Evolutionary conservation across 352 stramenopile species (phyloP).

Genomic region (Phytophthora sojae): DNA sequence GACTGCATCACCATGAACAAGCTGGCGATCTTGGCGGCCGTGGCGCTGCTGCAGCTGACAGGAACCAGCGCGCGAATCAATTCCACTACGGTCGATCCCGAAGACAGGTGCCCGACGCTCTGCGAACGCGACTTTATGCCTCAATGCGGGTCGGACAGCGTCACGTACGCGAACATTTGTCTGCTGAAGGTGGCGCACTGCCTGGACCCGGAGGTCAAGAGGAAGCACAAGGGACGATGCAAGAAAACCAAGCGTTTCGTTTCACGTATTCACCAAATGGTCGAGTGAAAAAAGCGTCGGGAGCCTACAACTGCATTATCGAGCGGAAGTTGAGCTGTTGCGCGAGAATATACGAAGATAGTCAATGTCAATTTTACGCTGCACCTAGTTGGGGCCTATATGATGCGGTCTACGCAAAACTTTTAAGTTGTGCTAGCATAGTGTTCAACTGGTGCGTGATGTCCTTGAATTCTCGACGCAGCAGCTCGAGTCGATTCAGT

Average conservation of each 20-base stretch:
- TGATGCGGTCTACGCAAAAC: too few species aligned
- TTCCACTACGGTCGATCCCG: conserved; percentile 2
- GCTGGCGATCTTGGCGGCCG: conserved; percentile 9
- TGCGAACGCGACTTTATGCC: conserved; percentile 26
- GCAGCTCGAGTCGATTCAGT: too few species aligned
- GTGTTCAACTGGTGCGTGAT: too few species aligned
- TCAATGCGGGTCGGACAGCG: conserved; percentile 36
- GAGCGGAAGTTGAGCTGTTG: not conserved
- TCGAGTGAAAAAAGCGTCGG: not conserved
- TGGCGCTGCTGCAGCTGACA: conserved; percentile 19
- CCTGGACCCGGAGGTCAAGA: conserved; percentile 4
- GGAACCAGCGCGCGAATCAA: conserved; percentile 1
- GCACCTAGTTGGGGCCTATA: too few species aligned
- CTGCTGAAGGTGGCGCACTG: conserved; percentile 9
- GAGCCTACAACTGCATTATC: not conserved
- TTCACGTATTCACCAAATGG: not conserved
- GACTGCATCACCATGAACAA: conserved; percentile 20
- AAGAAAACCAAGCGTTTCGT: not conserved
- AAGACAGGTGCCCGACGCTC: conserved; percentile 14
- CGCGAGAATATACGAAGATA: too few species aligned
- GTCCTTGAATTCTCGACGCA: too few species aligned
- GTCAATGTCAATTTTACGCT: too few species aligned
- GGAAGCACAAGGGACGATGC: not conserved
- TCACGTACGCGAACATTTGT: conserved; percentile 42
- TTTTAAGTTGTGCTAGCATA: too few species aligned